These are phyloP conservation scores for Grosmannia serpens DNA, from an alignment of 2,329 filamentous ascomycete genomes.

Conservation along the genomic window DNA sequence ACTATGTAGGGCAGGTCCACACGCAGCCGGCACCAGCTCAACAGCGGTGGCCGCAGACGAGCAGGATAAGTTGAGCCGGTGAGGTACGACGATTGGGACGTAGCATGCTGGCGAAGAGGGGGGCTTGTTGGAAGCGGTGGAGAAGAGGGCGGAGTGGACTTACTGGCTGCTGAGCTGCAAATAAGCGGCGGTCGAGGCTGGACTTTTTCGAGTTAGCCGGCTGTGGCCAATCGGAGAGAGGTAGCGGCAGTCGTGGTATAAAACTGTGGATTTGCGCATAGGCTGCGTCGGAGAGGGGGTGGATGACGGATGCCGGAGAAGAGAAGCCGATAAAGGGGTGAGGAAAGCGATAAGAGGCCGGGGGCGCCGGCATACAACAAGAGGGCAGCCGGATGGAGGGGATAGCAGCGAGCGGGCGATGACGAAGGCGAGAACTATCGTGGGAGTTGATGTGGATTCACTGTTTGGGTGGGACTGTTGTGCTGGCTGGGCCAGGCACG, in stretches of 20 bases:
- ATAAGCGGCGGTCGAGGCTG: constrained; percentile 2
- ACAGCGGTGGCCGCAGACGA: not conserved
- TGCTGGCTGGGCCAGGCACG: not conserved
- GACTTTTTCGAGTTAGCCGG: not conserved
- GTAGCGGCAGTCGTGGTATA: constrained; percentile 1
- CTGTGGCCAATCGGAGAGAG: constrained; percentile 6
- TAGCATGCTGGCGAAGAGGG: not conserved
- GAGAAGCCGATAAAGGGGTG: not conserved
- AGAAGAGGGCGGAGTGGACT: not conserved
- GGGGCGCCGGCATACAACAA: not conserved
- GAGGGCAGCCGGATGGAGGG: not conserved
- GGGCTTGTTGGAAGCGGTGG: not conserved
- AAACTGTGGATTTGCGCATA: not conserved
- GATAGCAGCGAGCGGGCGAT: not conserved
- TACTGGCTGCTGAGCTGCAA: not conserved
- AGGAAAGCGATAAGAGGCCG: not conserved
- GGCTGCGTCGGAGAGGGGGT: not conserved
- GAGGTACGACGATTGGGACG: not conserved
- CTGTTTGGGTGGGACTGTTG: not conserved
- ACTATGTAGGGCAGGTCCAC: not conserved
- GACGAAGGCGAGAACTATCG: not conserved
- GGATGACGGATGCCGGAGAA: not conserved
- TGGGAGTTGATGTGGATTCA: not conserved
- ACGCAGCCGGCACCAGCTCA: not conserved
- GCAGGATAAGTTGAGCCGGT: not conserved